Percentiles rank a stretch among this genome's conserved stretches.
phyloP scores from a whole-genome alignment of 345 rosid genomes.

The Gynandropsis gynandra region DNA sequence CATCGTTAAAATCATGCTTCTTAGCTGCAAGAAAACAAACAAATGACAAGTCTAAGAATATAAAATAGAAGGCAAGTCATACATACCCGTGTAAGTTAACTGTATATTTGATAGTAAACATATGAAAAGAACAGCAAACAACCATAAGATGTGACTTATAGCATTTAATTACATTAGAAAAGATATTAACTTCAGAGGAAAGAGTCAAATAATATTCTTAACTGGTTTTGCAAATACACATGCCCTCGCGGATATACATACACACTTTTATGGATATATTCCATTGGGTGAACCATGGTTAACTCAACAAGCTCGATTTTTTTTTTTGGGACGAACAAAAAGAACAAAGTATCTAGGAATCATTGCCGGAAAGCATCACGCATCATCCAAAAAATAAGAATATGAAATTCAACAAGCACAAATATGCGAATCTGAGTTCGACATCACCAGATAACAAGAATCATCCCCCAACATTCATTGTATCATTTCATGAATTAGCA shows the following conservation, averaged over 20 bases:
- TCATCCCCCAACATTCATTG: not conserved
- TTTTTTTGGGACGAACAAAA: too few relatives aligned
- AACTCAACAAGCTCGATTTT: constrained; percentile 4
- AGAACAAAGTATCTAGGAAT: not conserved
- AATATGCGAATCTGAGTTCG: constrained; percentile 10
- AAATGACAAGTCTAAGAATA: not conserved
- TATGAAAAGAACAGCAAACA: not conserved
- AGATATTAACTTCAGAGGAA: not conserved
- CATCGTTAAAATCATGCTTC: not conserved
- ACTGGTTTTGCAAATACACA: too few relatives aligned
- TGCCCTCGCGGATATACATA: too few relatives aligned
- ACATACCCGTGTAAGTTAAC: not conserved
- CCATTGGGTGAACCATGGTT: not conserved
- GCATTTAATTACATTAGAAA: not conserved
- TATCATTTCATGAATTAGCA: not conserved
- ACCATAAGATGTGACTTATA: constrained; percentile 1
- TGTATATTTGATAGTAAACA: not conserved
- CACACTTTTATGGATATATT: too few relatives aligned
- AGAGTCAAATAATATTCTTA: not conserved
- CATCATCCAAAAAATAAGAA: not conserved
- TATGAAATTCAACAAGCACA: not conserved
- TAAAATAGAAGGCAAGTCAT: not conserved
- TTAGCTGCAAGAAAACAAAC: constrained; percentile 5
- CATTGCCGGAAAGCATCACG: not conserved
- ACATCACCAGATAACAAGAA: not conserved